These are phyloP conservation scores for Aotearoamyces nothofagi DNA, from an alignment of 2,329 filamentous ascomycete species.

Conservation along the genomic window DNA sequence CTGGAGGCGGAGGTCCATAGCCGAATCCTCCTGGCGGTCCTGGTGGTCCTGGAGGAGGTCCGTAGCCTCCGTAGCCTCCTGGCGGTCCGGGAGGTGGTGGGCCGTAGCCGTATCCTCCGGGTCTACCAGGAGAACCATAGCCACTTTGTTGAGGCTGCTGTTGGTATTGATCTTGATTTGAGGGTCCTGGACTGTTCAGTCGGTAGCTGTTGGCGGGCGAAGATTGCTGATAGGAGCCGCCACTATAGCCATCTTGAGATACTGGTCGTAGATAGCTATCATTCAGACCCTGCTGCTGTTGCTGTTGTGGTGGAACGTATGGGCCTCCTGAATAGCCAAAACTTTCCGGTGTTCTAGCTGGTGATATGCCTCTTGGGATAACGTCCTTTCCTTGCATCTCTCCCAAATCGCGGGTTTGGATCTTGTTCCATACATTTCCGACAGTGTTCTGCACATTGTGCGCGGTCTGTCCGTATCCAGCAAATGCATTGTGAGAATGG, in stretches of 20 bases:
- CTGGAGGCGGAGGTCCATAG: slow-evolving; percentile 9
- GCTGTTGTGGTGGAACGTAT: slow-evolving; percentile 3
- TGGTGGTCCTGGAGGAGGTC: slow-evolving; percentile 14
- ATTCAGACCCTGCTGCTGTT: slow-evolving; percentile 1
- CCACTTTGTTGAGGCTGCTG: slow-evolving; percentile 20
- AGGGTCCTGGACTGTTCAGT: too few species aligned
- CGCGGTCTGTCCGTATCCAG: slow-evolving; percentile 38
- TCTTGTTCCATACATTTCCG: slow-evolving; percentile 46
- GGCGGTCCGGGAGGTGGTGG: slow-evolving; percentile 17
- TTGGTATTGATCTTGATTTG: too few species aligned
- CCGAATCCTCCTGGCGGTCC: slow-evolving; percentile 11
- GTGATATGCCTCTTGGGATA: slow-evolving; percentile 16
- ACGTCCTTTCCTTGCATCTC: slow-evolving; percentile 35
- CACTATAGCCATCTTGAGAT: slow-evolving; percentile 2
- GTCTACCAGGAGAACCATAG: slow-evolving; percentile 20
- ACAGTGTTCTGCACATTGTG: too few species aligned
- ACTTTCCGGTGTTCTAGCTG: slow-evolving; percentile 9
- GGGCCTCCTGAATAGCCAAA: slow-evolving; percentile 13
- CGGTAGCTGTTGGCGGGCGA: slow-evolving; percentile 2
- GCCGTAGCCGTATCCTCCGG: slow-evolving; percentile 2
- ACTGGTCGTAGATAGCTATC: neutral
- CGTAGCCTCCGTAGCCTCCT: slow-evolving; percentile 16
- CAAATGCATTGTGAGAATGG: slow-evolving; percentile 18
- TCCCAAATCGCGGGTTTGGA: slow-evolving; percentile 40
- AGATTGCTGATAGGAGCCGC: slow-evolving; percentile 5